A percentile compares a stretch with the other conserved stretches of the same genome.
Conservation (phyloP, 495 filamentous ascomycete genomes). For the Aspergillus sclerotioniger region DNA sequence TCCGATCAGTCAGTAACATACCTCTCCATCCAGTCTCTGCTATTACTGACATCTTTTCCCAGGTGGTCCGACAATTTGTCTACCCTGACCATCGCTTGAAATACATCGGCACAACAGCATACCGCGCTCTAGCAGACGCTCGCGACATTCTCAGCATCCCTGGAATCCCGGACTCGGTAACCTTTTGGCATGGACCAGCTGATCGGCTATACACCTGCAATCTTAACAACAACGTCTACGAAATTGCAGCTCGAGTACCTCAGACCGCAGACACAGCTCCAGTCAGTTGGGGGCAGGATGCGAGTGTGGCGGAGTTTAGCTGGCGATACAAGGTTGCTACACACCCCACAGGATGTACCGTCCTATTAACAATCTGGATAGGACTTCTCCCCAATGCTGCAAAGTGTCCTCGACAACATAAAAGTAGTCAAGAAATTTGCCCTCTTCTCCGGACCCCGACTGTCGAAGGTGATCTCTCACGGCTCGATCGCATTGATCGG, state of each 20-base stretch:
- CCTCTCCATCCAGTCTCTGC: not conserved
- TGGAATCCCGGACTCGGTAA: constrained; percentile 22
- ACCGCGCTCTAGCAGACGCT: constrained; percentile 21
- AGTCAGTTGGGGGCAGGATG: constrained; percentile 25
- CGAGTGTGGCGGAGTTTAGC: constrained; percentile 17
- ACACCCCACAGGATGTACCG: not conserved
- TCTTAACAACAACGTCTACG: constrained; percentile 20
- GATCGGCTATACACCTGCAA: constrained; percentile 27
- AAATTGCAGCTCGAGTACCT: constrained; percentile 20
- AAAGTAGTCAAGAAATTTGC: constrained; percentile 26
- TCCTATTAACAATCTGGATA: not conserved
- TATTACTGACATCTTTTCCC: not conserved
- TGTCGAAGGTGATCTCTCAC: constrained; percentile 11
- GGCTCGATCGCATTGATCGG: constrained; percentile 23
- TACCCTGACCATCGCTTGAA: constrained; percentile 23
- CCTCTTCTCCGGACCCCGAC: constrained; percentile 21
- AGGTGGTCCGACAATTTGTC: constrained; percentile 24
- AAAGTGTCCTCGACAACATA: constrained; percentile 14
- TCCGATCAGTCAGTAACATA: constrained; percentile 23
- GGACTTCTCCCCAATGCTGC: constrained; percentile 24
- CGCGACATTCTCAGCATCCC: constrained; percentile 18
- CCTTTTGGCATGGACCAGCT: constrained; percentile 28
- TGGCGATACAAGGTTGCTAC: constrained; percentile 13
- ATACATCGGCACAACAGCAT: constrained; percentile 25
- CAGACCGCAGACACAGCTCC: constrained; percentile 5